Conservation (phyloP, 2,329 filamentous ascomycete species). For the Tolypocladium nubicola region DNA sequence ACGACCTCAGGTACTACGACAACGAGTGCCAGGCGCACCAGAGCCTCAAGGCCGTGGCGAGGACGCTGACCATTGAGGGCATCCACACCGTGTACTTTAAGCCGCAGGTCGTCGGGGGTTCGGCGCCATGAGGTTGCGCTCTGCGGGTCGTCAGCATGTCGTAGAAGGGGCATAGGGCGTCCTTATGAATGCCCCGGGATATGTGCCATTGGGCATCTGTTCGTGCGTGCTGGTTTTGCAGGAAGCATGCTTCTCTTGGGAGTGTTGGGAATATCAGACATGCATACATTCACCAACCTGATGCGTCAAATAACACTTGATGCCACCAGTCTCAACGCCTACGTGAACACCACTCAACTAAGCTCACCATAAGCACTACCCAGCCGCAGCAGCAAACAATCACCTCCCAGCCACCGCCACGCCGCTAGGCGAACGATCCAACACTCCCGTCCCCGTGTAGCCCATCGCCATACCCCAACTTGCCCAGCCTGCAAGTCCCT, state of each 20-base stretch:
- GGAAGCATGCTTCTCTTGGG: not conserved
- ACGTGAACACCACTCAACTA: not conserved
- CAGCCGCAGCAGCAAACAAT: not conserved
- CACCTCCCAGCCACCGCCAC: not conserved
- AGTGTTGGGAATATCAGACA: not conserved
- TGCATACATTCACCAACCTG: not conserved
- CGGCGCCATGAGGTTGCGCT: not conserved
- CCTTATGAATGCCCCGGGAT: not conserved
- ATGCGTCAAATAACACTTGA: no score
- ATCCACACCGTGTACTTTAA: conserved; percentile 31
- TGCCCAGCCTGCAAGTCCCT: conserved; percentile 38
- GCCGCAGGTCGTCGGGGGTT: conserved; percentile 14
- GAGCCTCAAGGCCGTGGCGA: conserved; percentile 26
- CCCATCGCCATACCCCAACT: not conserved
- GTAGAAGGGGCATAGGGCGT: not conserved
- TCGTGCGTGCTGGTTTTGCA: not conserved
- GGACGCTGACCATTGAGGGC: conserved; percentile 21
- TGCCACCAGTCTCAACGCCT: no score
- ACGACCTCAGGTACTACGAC: conserved; percentile 65
- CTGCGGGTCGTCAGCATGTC: not conserved
- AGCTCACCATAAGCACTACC: not conserved
- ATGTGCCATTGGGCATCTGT: not conserved
- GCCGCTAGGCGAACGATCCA: not conserved
- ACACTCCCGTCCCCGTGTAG: conserved; percentile 22
- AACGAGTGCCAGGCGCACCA: conserved; percentile 33